These are phyloP conservation scores for Didymella exigua DNA, from an alignment of 2,329 filamentous ascomycete species.

Conservation along the genomic window DNA sequence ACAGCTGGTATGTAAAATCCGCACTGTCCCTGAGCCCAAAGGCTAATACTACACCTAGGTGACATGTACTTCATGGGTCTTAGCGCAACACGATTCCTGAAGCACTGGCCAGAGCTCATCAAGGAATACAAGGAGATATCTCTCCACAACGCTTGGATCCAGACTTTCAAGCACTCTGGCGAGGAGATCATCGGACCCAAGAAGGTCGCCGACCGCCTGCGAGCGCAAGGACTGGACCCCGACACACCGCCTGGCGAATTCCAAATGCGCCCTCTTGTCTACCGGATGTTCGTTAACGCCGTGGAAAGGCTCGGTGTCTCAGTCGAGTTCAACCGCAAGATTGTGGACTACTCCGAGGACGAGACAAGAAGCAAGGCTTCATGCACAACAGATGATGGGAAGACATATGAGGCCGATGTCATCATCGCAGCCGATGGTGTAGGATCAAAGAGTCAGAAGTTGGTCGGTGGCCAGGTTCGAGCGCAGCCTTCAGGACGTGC, in stretches of 20 bases:
- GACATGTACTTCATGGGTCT: conserved; percentile 67
- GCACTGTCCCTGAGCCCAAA: not conserved
- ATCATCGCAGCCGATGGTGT: conserved; percentile 52
- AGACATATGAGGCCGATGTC: conserved; percentile 50
- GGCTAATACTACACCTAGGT: conserved; percentile 43
- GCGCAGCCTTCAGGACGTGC: conserved; percentile 48
- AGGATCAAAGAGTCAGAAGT: conserved; percentile 53
- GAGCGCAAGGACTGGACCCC: conserved; percentile 51
- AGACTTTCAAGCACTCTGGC: conserved; percentile 61
- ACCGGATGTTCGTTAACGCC: conserved; percentile 60
- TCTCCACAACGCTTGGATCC: conserved; percentile 61
- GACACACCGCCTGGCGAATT: conserved; percentile 60
- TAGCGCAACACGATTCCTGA: conserved; percentile 61
- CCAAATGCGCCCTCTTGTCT: conserved; percentile 62
- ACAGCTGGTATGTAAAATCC: conserved; percentile 53
- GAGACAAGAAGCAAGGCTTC: conserved; percentile 46
- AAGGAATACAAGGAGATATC: conserved; percentile 59
- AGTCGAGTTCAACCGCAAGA: conserved; percentile 50
- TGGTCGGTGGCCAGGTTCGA: conserved; percentile 53
- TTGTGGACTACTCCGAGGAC: conserved; percentile 55
- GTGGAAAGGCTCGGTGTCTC: conserved; percentile 54
- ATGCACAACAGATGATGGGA: conserved; percentile 48
- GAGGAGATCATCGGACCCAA: conserved; percentile 56
- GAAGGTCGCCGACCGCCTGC: conserved; percentile 58
- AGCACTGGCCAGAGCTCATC: conserved; percentile 61